Base-by-base conservation (phyloP, 768 basidiomycete genomes). In the Suillus occidentalis region DNA sequence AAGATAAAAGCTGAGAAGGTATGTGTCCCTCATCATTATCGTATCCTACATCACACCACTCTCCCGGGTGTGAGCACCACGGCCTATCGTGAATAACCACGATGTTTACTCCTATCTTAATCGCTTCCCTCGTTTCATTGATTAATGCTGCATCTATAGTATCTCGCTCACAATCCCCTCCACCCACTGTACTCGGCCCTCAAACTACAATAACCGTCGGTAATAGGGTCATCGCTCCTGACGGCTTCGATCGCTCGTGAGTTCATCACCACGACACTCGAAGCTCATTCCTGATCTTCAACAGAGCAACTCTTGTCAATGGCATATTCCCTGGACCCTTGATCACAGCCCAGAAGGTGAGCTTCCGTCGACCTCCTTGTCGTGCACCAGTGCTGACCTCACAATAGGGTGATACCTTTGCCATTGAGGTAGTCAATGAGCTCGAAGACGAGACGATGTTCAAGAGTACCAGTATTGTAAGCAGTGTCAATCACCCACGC, bases 381-480 rank as follows among this genome's bases (percentile, higher is more conserved):
- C 40, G 45, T 16, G n/a, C 52, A 28, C 18, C 58, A 42, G 53
- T 65, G 40, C 34, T 60, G 58, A 63, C 49, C 22, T 58, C 39
- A 31, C 78, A 73, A 6, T 56, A 74, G 73, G 81, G 82, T 3
- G 74, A 79, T 49, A 63, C 65, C 39, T 80, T 84, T 65, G 61
- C 65, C 34, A 68, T 87, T 47, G 82, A 84, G 43, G 83, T 87
- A 28, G 66, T 78, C 8, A 81, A 87, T 64, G 25, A 68, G 25
- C 72, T 87, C 34, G 76, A 72, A 2, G 82, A 87, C 43, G 71
- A 72, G 3, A 75, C 81, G 0, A 85, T 87, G 86, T 65, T 80
- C 37, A 78, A 77, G 49, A 76, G 73, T 4, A 87, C 87, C 8
- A 83, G 80, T 34, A 80, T 87, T 40, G 86, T 86, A 37, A 67